These are phyloP conservation scores for Chlamydomonas asymmetrica DNA, from an alignment of 139 green algal species.

Conservation along the genomic window DNA sequence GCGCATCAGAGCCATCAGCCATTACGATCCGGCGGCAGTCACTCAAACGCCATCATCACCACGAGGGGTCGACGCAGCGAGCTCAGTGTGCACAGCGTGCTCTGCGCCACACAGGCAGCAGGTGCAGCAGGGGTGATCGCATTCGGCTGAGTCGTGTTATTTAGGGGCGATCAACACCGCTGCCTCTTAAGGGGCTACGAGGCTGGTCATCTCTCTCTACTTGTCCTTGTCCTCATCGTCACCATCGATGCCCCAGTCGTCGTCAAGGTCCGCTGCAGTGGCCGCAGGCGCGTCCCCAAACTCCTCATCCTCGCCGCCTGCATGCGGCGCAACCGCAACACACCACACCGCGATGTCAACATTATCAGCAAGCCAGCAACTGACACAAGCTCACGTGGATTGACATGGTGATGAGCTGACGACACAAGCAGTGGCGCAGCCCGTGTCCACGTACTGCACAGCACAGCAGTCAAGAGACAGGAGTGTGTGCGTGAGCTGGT, in stretches of 20 bases:
- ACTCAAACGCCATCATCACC: too few species aligned
- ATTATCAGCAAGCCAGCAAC: neutral
- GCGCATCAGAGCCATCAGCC: too few species aligned
- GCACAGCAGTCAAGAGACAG: too few species aligned
- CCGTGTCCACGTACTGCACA: neutral
- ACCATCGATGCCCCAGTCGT: slow-evolving; percentile 74
- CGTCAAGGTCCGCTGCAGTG: slow-evolving; percentile 37
- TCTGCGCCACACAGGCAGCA: neutral
- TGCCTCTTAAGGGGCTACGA: too few species aligned
- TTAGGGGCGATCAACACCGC: too few species aligned
- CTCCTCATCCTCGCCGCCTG: slow-evolving; percentile 11
- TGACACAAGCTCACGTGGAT: neutral
- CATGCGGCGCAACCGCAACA: neutral
- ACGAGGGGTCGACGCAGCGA: neutral
- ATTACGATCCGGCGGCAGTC: too few species aligned
- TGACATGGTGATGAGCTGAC: neutral
- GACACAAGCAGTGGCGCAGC: neutral
- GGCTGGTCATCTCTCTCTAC: too few species aligned
- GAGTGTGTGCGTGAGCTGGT: too few species aligned
- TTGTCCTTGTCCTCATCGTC: slow-evolving; percentile 37
- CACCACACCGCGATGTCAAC: too few species aligned
- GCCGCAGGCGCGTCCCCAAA: neutral
- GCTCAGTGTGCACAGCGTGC: neutral
- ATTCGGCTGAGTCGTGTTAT: too few species aligned
- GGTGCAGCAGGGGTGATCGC: too few species aligned